These are phyloP conservation scores for Stereum hirsutum DNA, from an alignment of 1,284 basidiomycete genomes.

Conservation along the genomic window DNA sequence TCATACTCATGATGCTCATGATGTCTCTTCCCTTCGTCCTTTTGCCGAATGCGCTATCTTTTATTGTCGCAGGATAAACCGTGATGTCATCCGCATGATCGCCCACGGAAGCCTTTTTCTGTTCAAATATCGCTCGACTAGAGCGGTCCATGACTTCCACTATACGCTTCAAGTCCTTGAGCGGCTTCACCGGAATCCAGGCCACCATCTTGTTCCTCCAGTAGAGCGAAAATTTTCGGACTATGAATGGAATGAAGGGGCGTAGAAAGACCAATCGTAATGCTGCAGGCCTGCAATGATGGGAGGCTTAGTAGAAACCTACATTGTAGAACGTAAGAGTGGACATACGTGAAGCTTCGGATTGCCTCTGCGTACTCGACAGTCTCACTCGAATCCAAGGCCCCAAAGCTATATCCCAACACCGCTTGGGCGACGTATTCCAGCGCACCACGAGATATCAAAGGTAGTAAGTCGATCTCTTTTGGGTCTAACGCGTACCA, in stretches of 20 bases:
- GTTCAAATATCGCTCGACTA: conserved; percentile 26
- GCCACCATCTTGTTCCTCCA: conserved; percentile 28
- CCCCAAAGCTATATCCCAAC: conserved; percentile 31
- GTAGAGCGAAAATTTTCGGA: conserved; percentile 23
- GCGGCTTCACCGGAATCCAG: conserved; percentile 21
- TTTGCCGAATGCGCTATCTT: no score
- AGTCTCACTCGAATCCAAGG: neutral
- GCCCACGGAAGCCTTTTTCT: conserved; percentile 24
- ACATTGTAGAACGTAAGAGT: conserved; percentile 7
- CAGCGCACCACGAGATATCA: conserved; percentile 27
- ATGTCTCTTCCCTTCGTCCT: conserved; percentile 33
- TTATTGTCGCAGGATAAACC: no score
- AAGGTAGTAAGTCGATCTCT: conserved; percentile 26
- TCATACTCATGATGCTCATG: no score
- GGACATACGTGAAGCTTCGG: conserved; percentile 19
- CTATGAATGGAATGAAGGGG: conserved; percentile 22
- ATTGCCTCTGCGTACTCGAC: conserved; percentile 23
- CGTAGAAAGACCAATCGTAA: conserved; percentile 15
- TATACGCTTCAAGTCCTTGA: conserved; percentile 26
- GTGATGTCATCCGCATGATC: conserved; percentile 18
- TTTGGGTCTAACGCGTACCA: conserved; percentile 7
- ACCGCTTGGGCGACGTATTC: conserved; percentile 24
- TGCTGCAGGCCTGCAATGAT: conserved; percentile 16
- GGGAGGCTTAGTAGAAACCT: neutral
- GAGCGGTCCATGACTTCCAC: conserved; percentile 27